Evolutionary conservation across 1,284 basidiomycete species (phyloP).

Genomic region (Lignosus rhinocerotis): DNA sequence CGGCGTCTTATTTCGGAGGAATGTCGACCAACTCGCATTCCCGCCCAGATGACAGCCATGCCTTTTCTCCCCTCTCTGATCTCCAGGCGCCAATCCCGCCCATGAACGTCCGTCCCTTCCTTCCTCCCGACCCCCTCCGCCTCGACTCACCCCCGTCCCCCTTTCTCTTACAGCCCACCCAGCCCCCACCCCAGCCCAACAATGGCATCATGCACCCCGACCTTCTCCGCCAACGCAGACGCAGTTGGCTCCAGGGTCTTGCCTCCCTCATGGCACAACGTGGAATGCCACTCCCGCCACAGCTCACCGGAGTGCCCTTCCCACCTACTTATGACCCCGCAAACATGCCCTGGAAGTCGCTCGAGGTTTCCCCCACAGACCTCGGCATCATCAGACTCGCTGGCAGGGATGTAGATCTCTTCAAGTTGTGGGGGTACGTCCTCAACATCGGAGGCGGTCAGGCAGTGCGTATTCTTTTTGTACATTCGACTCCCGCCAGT

Average conservation of each 20-base stretch:
- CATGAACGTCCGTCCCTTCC: conserved; percentile 25
- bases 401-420: conserved; percentile 78
- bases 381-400: conserved; percentile 64
- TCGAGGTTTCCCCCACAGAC: conserved; percentile 59
- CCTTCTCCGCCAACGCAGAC: conserved; percentile 49
- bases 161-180: conserved; percentile 14
- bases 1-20: conserved; percentile 67
- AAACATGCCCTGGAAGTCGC: conserved; percentile 58
- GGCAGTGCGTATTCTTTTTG: conserved; percentile 46
- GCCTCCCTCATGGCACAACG: conserved; percentile 56
- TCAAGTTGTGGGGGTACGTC: conserved; percentile 66
- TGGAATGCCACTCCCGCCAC: conserved; percentile 62
- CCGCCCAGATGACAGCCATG: conserved; percentile 34
- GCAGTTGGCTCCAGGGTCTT: conserved; percentile 58
- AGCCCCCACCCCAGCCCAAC: conserved; percentile 18
- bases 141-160: conserved; percentile 19
- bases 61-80: conserved; percentile 28
- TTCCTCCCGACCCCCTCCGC: conserved; percentile 11
- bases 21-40: conserved; percentile 37
- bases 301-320: conserved; percentile 56
- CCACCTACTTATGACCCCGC: conserved; percentile 59
- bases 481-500: neutral
- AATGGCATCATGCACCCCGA: conserved; percentile 23
- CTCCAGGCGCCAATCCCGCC: conserved; percentile 23
- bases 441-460: conserved; percentile 55